phyloP scores from a whole-genome alignment of 1,139 yeast species.

The Yarrowia galli region DNA sequence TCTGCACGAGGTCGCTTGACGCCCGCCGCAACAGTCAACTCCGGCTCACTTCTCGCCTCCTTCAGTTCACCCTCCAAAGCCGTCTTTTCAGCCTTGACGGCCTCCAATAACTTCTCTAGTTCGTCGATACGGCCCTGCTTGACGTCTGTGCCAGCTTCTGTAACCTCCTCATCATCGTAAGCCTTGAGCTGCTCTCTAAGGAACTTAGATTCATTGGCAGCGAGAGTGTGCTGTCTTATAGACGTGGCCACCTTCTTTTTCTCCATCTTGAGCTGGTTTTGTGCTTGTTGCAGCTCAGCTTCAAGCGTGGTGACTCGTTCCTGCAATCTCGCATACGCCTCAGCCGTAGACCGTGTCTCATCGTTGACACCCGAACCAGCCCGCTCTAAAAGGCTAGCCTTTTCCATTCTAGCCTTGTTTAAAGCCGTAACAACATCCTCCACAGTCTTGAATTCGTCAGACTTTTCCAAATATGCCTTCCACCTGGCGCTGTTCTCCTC shows the following conservation, averaged over 20 bases:
- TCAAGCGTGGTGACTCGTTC: conserved; percentile 47
- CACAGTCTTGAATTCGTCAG: conserved; percentile 48
- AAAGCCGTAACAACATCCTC: conserved; percentile 50
- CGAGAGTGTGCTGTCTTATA: conserved; percentile 62
- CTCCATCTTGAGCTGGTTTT: conserved; percentile 49
- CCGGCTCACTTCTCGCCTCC: conserved; percentile 46
- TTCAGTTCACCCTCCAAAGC: conserved; percentile 54
- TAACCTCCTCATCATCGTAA: conserved; percentile 51
- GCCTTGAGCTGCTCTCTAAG: conserved; percentile 59
- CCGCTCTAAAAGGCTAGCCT: conserved; percentile 48
- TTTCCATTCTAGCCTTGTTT: conserved; percentile 49
- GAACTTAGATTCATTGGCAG: conserved; percentile 67
- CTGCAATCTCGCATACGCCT: conserved; percentile 47
- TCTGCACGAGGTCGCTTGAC: conserved; percentile 43
- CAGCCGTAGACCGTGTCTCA: conserved; percentile 47
- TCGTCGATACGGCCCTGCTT: conserved; percentile 51
- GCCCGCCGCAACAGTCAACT: conserved; percentile 44
- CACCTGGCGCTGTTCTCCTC: conserved; percentile 56
- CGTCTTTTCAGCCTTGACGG: conserved; percentile 63
- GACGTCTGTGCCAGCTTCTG: conserved; percentile 43
- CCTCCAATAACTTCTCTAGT: conserved; percentile 62
- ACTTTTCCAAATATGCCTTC: conserved; percentile 48
- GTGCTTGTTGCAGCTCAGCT: conserved; percentile 50
- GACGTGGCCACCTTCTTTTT: conserved; percentile 55
- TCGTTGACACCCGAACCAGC: conserved; percentile 43